Evolutionary conservation across 768 basidiomycete species (phyloP), one percentile per base, ranked within the genome.

Genomic region (Boletus sp.): DNA sequence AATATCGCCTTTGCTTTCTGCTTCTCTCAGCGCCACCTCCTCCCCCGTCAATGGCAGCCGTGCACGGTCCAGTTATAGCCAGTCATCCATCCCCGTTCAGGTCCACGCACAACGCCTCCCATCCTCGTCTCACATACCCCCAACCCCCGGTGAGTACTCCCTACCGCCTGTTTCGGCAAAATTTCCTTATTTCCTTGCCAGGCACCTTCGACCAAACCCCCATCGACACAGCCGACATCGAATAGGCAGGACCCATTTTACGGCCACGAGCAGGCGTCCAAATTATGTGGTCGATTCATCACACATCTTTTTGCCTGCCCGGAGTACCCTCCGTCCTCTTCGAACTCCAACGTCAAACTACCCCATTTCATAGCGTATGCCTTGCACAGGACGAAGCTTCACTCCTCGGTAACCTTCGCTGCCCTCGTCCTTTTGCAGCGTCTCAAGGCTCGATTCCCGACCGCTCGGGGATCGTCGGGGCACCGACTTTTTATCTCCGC

Each of bases 221-320:
- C 67, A 2, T 73, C 71, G 7, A 71, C 70, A 3, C 72, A 73
- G 53, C 72, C 71, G 4, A 52, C 59, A 0, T 58, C 66, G 0
- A 56, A 55, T 8, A 65, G 69, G 9, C 62, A 64, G 8, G 71
- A 72, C 29, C 66, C 60, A 56, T 72, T 71, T 30, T 71, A 72
- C 58, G 92, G 94, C 39, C 89, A 94, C 69, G 90, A 91, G 69
- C 74, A 76, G 20, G 76, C 84, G 0, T 86, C 92, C 0, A 81
- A 82, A 18, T 73, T 92, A 46, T 85, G 87, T 50, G 85, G 81
- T 0, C 80, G 89, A 0, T 95, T 94, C 68, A 92, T 96, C 20
- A 87, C 87, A 0, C 87, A 91, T 51, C 79, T 94, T 0, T 95
- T 94, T 67, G 84, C 86, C 0, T 96, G 94, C 67, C 94, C 93